These are phyloP conservation scores for Globisporangium abappressorium DNA, from an alignment of 352 stramenopile species.

Conservation along the genomic window DNA sequence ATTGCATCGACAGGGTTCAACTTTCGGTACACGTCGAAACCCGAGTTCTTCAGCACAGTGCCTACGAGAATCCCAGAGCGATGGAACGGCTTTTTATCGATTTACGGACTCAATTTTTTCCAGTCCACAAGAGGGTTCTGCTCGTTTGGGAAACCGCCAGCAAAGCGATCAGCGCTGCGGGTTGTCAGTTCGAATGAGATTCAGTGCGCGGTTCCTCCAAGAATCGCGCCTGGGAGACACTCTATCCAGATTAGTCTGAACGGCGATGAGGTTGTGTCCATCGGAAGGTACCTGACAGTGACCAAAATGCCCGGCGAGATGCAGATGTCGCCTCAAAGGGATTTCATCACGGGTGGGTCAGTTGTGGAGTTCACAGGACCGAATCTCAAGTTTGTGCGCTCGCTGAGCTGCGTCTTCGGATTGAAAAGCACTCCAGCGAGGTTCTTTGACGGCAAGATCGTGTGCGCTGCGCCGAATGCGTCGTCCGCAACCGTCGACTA, in stretches of 20 bases:
- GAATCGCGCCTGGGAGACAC: conserved; percentile 20
- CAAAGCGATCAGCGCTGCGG: conserved; percentile 10
- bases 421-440: conserved; percentile 16
- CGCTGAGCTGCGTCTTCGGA: conserved; percentile 39
- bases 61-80: conserved; percentile 27
- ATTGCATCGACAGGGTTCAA: conserved; percentile 20
- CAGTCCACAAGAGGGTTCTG: conserved; percentile 25
- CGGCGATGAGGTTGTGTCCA: conserved; percentile 17
- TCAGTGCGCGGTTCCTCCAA: conserved; percentile 24
- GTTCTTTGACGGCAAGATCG: conserved; percentile 23
- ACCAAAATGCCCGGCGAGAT: conserved; percentile 23
- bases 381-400: conserved; percentile 28
- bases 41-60: conserved; percentile 21
- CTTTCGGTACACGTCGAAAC: conserved; percentile 30
- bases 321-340: conserved; percentile 27
- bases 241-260: conserved; percentile 34
- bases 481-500: background rate
- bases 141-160: conserved; percentile 15
- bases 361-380: conserved; percentile 29
- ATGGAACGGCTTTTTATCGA: conserved; percentile 22
- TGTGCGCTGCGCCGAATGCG: conserved; percentile 25
- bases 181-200: conserved; percentile 21
- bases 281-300: conserved; percentile 22
- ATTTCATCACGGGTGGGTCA: conserved; percentile 30
- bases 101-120: conserved; percentile 35